A percentile compares a stretch with the other conserved stretches of the same genome.
Conservation (phyloP, 2,329 filamentous ascomycete genomes). For the Penicillium rolfsii region DNA sequence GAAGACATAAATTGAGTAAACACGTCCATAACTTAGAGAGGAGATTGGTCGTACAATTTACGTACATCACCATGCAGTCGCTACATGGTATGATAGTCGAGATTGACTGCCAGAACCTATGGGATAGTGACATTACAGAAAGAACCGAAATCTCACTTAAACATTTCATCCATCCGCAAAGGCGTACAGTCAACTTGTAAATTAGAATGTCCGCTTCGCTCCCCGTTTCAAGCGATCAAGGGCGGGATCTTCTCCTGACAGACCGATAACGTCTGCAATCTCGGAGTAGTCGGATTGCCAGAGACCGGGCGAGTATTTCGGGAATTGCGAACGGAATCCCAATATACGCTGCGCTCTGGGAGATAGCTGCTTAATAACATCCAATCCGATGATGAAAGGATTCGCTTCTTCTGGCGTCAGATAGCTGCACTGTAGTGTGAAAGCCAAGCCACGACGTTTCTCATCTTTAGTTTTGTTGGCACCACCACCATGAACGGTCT, state of each 20-base stretch:
- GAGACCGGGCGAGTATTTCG: not conserved
- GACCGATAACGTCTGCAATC: not conserved
- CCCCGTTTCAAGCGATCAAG: not conserved
- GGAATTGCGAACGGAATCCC: not conserved
- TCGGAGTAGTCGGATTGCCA: not conserved
- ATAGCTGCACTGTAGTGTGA: constrained; percentile 14
- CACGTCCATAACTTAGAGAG: not conserved
- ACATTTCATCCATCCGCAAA: not conserved
- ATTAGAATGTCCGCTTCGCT: not conserved
- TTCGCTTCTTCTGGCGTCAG: constrained; percentile 25
- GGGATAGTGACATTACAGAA: not conserved
- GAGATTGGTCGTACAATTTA: not conserved
- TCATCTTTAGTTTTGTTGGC: constrained; percentile 15
- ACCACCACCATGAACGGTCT: constrained; percentile 26
- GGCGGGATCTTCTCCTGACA: not conserved
- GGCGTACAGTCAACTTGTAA: not conserved
- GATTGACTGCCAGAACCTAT: not conserved
- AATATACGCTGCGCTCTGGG: not conserved
- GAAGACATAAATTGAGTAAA: not conserved
- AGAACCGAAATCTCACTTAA: not conserved
- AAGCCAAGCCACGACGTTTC: constrained; percentile 18
- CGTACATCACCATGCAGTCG: not conserved
- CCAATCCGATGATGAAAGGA: constrained; percentile 6
- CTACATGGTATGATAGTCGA: not conserved
- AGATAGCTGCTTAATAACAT: not conserved